phyloP scores from a whole-genome alignment of 2,329 filamentous ascomycete genomes.

The Aureobasidium musti region DNA sequence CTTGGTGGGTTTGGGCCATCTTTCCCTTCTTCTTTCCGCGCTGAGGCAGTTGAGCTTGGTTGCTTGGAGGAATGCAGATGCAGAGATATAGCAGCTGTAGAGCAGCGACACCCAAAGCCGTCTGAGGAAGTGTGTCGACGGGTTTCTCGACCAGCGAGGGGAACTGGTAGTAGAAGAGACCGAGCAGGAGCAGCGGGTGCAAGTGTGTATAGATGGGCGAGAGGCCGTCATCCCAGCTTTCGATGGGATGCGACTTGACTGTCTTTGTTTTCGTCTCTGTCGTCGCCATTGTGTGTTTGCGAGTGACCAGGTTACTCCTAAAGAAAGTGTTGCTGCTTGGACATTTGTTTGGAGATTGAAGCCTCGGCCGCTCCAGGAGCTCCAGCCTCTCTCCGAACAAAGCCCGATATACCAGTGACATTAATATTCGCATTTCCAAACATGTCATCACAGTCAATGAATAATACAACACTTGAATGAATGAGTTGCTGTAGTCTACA shows the following conservation, averaged over 20 bases:
- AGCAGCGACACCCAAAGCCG: conserved; percentile 63
- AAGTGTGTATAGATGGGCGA: conserved; percentile 58
- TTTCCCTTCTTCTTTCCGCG: conserved; percentile 52
- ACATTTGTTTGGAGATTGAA: conserved; percentile 10
- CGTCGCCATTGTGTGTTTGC: conserved; percentile 23
- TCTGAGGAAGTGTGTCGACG: conserved; percentile 60
- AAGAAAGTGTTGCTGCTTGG: conserved; percentile 5
- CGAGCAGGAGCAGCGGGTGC: conserved; percentile 68
- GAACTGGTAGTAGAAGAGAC: conserved; percentile 66
- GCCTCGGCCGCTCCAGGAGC: conserved; percentile 12
- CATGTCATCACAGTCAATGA: not conserved
- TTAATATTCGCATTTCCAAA: not conserved
- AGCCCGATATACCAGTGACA: not conserved
- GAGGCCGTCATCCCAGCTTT: conserved; percentile 37
- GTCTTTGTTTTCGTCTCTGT: conserved; percentile 17
- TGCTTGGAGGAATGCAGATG: conserved; percentile 60
- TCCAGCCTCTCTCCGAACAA: conserved; percentile 21
- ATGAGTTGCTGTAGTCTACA: conserved; percentile 33
- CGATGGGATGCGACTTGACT: conserved; percentile 35
- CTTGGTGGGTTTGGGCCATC: conserved; percentile 56
- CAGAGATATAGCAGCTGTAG: conserved; percentile 64
- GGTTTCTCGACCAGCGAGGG: conserved; percentile 68
- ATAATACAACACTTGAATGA: not conserved
- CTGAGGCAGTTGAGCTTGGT: conserved; percentile 39
- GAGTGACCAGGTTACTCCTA: not conserved